Evolutionary conservation across 108 stramenopile species (phyloP), one percentile per base, ranked within the genome.

Genomic region (Conticribra weissflogii): DNA sequence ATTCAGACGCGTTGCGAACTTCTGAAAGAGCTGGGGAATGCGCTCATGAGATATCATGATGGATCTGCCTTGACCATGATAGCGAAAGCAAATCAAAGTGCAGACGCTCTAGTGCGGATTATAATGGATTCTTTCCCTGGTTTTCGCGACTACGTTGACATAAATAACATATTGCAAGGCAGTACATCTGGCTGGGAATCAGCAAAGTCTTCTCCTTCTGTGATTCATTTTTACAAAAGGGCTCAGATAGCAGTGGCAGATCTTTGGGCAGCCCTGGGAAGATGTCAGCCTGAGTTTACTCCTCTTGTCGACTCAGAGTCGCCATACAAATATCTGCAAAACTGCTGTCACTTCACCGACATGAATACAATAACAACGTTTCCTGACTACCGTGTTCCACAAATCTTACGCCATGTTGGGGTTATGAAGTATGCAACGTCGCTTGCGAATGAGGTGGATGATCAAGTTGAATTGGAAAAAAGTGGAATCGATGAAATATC

Each of bases 321-420:
- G 29, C 53, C 2, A n/a, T 12, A 21, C 29, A 34, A 18, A 18
- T 4, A 63, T 15, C 60, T 54, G 9, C 72, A 75, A 64, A 66
- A 79, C 14, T 48, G 49, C 16, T 83, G 69, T 44, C 17, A 65
- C 48, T 88, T 88, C 76, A 34, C 46, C 22, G 87, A 88, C 58
- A 82, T 86, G 49, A 21, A 74, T 34, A 67, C 76, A 25, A 33
- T 97, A 33, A 96, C 96, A 2, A 96, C 92, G 51, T 97, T 97
- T 80, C 93, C 96, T 27, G 96, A 97, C 66, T 97, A 97, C 70
- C 86, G 96, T 23, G 88, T 97, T 0, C 96, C 96, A 28, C 96
- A 97, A 67, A 63, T 97, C 17, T 74, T 97, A 18, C 88, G 94
- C 0, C 82, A 92, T 68, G 65, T 70, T 25, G 76, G 71, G 33